Base-by-base conservation (phyloP, 345 rosid genomes). In the Syzygium aqueum region DNA sequence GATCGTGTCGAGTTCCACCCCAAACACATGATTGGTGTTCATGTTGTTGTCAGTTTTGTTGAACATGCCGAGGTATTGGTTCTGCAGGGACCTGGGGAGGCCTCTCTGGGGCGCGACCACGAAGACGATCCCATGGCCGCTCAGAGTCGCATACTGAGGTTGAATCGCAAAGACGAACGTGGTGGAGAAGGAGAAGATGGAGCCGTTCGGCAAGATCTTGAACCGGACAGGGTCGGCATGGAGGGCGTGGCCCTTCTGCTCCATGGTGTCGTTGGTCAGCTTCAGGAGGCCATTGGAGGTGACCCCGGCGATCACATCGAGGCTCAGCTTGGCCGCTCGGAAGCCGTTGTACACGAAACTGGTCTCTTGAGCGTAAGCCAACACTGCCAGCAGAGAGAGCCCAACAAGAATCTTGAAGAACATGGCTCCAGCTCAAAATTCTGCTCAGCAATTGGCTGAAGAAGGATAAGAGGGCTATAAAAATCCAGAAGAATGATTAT, bases 111-210 rank as follows among this genome's bases (percentile, higher is more conserved):
- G 97, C 1, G 96, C 89, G 7, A 94, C 73, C 25, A 95, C 93
- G 46, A 95, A 93, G 85, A 92, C 94, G 53, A 95, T 90, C 46
- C 46, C 46, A 43, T 43, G 46, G 46, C 46, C 46, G 46, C 46
- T 43, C 46, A 43, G 46, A 43, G 5, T 37, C 19, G 80, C 23
- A 49, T 80, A 85, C 40, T 93, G 85, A 16, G 97, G 86, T 11
- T 86, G 73, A 37, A 96, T 95, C 5, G 91, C 94, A 28, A 96
- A 96, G 80, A 94, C 92, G 84, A 94, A 95, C 84, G 93, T 88
- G 86, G 96, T 37, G 5, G 96, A 91, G 91, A 94, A 94, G 67
- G 94, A 88, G 87, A 85, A 22, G 61, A 85, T 90, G 5, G 88
- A 49, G 80, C 86, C 85, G 61, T 89, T 87, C 22, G 91, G 7